phyloP scores from a whole-genome alignment of 1,139 yeast species.

The Yamadazyma atmosphaerica region DNA sequence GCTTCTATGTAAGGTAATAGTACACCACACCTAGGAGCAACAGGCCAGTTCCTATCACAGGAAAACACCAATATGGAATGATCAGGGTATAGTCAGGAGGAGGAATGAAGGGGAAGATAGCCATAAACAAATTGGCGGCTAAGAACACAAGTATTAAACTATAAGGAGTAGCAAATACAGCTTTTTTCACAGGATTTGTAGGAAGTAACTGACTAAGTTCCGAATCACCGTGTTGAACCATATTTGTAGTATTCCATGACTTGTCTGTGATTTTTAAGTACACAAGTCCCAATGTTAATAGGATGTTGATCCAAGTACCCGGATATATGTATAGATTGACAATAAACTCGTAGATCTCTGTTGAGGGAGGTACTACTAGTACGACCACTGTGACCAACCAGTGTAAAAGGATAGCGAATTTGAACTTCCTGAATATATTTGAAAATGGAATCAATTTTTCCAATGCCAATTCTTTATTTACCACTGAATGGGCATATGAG shows the following conservation, averaged over 20 bases:
- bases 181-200: conserved; percentile 12
- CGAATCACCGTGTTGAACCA: background rate
- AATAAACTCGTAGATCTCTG: conserved; percentile 48
- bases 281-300: conserved; percentile 42
- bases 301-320: conserved; percentile 51
- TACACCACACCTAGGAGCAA: conserved; percentile 46
- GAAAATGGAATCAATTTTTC: conserved; percentile 76
- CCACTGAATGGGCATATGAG: conserved; percentile 75
- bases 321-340: conserved; percentile 53
- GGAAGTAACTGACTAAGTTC: background rate
- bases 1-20: conserved; percentile 15
- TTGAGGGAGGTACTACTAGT: conserved; percentile 46
- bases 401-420: conserved; percentile 42
- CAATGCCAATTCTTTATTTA: conserved; percentile 71
- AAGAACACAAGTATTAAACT: conserved; percentile 39
- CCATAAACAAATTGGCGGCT: conserved; percentile 51
- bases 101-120: conserved; percentile 57
- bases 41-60: conserved; percentile 52
- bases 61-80: conserved; percentile 59
- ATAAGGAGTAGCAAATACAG: conserved; percentile 26
- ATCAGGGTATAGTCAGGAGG: conserved; percentile 40
- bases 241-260: conserved; percentile 10
- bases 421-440: conserved; percentile 52
- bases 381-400: conserved; percentile 50
- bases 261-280: conserved; percentile 28